A percentile compares a stretch with the other conserved stretches of the same genome.
phyloP scores from a whole-genome alignment of 345 rosid species.

The Eutrema yunnanense region DNA sequence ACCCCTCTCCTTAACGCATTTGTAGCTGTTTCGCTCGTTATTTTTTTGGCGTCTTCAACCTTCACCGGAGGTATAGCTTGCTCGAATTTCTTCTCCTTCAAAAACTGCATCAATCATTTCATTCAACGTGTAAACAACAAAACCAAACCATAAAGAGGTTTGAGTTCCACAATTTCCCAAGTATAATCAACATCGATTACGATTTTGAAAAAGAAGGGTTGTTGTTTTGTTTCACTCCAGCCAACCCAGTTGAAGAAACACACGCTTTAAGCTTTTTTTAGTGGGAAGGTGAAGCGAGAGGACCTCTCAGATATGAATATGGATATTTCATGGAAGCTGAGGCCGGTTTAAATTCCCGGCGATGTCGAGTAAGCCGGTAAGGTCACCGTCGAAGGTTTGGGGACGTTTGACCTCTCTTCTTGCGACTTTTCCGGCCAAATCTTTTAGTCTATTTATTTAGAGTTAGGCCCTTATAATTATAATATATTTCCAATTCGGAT shows the following conservation, averaged over 20 bases:
- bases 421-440: not conserved
- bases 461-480: not conserved
- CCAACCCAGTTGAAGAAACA: not conserved
- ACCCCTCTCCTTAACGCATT: slow-evolving; percentile 41
- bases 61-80: slow-evolving; percentile 39
- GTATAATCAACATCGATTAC: slow-evolving; percentile 1
- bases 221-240: not conserved
- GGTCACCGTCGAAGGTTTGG: not conserved
- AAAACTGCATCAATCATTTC: slow-evolving; percentile 32
- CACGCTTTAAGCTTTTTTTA: not conserved
- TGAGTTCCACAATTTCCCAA: not conserved
- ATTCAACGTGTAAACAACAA: not conserved
- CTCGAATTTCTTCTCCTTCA: slow-evolving; percentile 52
- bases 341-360: too few species aligned
- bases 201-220: not conserved
- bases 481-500: not conserved
- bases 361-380: not conserved
- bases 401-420: not conserved
- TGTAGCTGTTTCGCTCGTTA: slow-evolving; percentile 41
- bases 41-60: slow-evolving; percentile 41
- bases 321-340: too few species aligned
- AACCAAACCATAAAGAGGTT: not conserved
- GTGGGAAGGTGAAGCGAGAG: not conserved
- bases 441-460: not conserved
- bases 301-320: too few species aligned